A percentile compares a stretch with the other conserved stretches of the same genome.
Conservation (phyloP, 129 eudicot species). For the Helianthus annuus region DNA sequence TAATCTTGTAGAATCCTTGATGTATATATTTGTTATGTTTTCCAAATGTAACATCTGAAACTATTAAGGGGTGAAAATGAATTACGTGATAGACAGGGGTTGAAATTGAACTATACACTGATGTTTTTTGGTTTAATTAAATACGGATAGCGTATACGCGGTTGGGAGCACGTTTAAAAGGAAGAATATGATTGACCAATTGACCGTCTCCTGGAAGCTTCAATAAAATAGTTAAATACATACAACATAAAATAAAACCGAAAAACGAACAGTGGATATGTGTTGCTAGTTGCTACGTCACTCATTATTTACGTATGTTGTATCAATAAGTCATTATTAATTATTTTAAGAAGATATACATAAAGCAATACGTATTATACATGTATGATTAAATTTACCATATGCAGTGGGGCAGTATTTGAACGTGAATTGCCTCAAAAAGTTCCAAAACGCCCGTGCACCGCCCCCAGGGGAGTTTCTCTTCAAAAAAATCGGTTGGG, state of each 20-base stretch:
- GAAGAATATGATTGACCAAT: background rate
- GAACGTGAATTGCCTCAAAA: too few relatives aligned
- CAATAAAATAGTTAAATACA: conserved; percentile 1
- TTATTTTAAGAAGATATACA: too few relatives aligned
- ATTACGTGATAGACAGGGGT: conserved; percentile 15
- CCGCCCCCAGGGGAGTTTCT: too few relatives aligned
- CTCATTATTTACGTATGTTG: background rate
- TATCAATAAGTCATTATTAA: too few relatives aligned
- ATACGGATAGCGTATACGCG: conserved; percentile 27
- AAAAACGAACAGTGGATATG: background rate
- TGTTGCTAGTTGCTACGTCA: background rate
- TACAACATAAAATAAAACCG: background rate
- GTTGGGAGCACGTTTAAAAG: conserved; percentile 21
- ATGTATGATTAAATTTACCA: too few relatives aligned
- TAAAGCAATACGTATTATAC: too few relatives aligned
- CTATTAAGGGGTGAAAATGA: background rate
- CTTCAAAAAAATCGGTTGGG: too few relatives aligned
- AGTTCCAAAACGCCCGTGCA: too few relatives aligned
- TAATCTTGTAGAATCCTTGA: background rate
- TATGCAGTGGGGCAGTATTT: too few relatives aligned
- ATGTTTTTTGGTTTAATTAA: background rate
- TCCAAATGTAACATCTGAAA: background rate
- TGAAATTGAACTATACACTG: background rate
- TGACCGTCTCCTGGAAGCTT: conserved; percentile 28
- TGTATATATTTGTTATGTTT: too few relatives aligned